phyloP scores from a whole-genome alignment of 1,139 yeast species.

The Candida frijolesensis region DNA sequence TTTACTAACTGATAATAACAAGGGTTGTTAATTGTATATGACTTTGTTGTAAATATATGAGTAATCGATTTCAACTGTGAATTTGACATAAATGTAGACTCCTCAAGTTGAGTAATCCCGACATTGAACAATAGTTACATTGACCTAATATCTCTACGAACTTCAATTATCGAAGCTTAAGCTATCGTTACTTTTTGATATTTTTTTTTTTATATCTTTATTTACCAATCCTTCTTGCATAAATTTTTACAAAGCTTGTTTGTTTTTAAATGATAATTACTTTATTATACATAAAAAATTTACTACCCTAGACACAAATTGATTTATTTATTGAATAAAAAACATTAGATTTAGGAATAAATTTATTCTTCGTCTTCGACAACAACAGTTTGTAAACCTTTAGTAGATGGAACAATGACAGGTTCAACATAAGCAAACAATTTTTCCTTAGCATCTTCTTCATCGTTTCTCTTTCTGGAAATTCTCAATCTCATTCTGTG shows the following conservation, averaged over 20 bases:
- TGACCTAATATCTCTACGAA: too few species aligned
- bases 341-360: not conserved
- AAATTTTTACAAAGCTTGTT: not conserved
- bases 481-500: constrained; percentile 98
- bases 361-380: constrained; percentile 67
- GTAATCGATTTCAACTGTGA: not conserved
- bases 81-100: not conserved
- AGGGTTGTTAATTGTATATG: not conserved
- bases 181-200: too few species aligned
- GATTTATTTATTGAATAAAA: not conserved
- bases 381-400: constrained; percentile 98
- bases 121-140: too few species aligned
- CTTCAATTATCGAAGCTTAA: too few species aligned
- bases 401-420: constrained; percentile 89
- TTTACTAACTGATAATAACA: constrained; percentile 1
- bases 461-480: constrained; percentile 99
- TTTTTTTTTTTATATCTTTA: too few species aligned
- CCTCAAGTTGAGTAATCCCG: too few species aligned
- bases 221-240: not conserved
- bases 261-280: not conserved
- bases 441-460: constrained; percentile 98
- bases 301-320: not conserved
- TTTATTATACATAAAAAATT: constrained; percentile 1
- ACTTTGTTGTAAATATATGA: not conserved
- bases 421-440: constrained; percentile 98